Conservation (phyloP, 352 stramenopile species). For the Halophytophthora batemanensis region DNA sequence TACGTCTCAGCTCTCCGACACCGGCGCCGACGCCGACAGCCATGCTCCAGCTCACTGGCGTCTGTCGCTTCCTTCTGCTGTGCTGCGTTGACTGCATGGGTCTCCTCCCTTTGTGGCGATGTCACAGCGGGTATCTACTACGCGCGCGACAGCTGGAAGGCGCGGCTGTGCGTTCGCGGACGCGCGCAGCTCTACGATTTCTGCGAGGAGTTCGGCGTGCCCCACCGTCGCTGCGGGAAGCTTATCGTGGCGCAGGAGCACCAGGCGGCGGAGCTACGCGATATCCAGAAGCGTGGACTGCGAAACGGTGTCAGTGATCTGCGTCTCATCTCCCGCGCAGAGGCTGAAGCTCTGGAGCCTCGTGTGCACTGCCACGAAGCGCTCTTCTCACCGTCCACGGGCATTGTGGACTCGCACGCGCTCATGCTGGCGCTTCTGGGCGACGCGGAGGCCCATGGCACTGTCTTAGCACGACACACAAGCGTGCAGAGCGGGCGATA, state of each 20-base stretch:
- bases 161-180: conserved; percentile 89
- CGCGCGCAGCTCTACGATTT: conserved; percentile 91
- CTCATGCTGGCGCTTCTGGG: conserved; percentile 90
- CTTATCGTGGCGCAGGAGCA: conserved; percentile 89
- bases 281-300: conserved; percentile 32
- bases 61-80: not conserved
- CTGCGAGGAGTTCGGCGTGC: conserved; percentile 80
- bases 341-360: conserved; percentile 48
- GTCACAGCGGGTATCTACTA: conserved; percentile 92
- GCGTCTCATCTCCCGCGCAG: conserved; percentile 35
- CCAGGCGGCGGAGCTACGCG: conserved; percentile 37
- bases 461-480: conserved; percentile 73
- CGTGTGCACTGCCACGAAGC: conserved; percentile 65
- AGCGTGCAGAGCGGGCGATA: conserved; percentile 47
- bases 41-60: not conserved
- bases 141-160: conserved; percentile 83
- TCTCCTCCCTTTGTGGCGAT: not conserved
- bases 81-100: too few species aligned
- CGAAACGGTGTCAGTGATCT: conserved; percentile 66
- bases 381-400: conserved; percentile 93
- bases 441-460: conserved; percentile 88
- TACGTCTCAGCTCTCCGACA: conserved; percentile 15
- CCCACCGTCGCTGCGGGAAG: conserved; percentile 90
- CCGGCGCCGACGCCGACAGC: conserved; percentile 9
- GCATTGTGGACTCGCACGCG: conserved; percentile 93